These are phyloP conservation scores for Przewalskia tangutica DNA, from an alignment of 257 asterid genomes.

Conservation along the genomic window DNA sequence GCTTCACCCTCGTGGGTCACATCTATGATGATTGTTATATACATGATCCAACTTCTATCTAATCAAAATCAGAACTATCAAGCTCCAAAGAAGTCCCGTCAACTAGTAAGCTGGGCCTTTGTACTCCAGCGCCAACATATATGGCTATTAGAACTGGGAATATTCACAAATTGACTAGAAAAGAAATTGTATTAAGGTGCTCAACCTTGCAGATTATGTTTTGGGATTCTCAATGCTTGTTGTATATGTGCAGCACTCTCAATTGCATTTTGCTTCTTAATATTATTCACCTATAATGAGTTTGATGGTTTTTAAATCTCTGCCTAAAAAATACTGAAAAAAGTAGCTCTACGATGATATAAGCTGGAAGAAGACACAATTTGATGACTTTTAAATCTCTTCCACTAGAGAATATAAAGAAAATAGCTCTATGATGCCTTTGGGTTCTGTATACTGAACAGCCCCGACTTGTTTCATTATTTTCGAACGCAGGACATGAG, in stretches of 20 bases:
- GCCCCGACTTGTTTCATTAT: background rate
- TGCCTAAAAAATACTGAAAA: background rate
- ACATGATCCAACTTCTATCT: background rate
- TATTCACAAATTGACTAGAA: background rate
- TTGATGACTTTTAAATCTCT: background rate
- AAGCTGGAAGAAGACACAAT: background rate
- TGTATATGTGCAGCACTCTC: background rate
- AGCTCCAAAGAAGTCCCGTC: background rate
- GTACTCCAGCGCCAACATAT: background rate
- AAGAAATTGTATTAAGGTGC: background rate
- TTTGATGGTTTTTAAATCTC: background rate
- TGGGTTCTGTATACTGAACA: background rate
- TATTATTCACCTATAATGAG: background rate
- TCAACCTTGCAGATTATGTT: background rate
- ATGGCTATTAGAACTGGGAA: background rate
- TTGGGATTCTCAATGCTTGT: background rate
- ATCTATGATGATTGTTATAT: background rate
- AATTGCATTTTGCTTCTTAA: background rate
- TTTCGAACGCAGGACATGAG: no score
- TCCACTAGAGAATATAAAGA: background rate
- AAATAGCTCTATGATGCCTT: background rate
- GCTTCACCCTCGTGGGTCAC: background rate
- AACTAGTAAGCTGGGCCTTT: no score
- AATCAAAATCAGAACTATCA: background rate
- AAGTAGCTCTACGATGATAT: background rate